Evolutionary conservation across 2,329 filamentous ascomycete genomes (phyloP).

Genomic region (Furcasterigmium furcatum): DNA sequence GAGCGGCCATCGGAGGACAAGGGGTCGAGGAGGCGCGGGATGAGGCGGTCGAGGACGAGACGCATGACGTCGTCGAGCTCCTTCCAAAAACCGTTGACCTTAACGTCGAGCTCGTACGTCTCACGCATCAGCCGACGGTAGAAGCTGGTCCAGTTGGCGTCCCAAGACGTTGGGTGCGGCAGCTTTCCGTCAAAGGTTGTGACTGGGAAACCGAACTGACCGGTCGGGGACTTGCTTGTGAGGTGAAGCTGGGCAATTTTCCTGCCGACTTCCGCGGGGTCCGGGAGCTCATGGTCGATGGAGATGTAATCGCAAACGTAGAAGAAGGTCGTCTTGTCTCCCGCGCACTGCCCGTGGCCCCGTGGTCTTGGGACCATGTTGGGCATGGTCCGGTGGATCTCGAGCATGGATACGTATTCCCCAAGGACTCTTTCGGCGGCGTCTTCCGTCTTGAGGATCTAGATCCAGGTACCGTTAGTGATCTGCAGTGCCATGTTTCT

Average conservation of each 20-base stretch:
- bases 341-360: constrained; percentile 9
- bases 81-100: constrained; percentile 6
- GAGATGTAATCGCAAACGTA: constrained; percentile 4
- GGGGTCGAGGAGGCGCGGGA: constrained; percentile 22
- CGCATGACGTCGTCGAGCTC: constrained; percentile 15
- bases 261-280: constrained; percentile 16
- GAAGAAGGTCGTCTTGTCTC: constrained; percentile 25
- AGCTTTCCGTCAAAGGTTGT: constrained; percentile 27
- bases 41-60: constrained; percentile 18
- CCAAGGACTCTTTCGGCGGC: too few relatives aligned
- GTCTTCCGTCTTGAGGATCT: too few relatives aligned
- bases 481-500: too few relatives aligned
- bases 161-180: constrained; percentile 25
- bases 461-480: too few relatives aligned
- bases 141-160: constrained; percentile 32
- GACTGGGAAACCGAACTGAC: constrained; percentile 19
- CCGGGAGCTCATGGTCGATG: constrained; percentile 18
- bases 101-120: background rate
- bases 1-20: constrained; percentile 22
- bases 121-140: constrained; percentile 14
- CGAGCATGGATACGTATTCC: too few relatives aligned
- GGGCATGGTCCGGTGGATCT: constrained; percentile 29
- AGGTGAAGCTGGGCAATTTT: constrained; percentile 14
- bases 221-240: background rate
- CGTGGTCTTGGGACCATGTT: constrained; percentile 21